Evolutionary conservation across 2,329 filamentous ascomycete species (phyloP), one percentile per base, ranked within the genome.

Genomic region (Trichoderma oligosporum): DNA sequence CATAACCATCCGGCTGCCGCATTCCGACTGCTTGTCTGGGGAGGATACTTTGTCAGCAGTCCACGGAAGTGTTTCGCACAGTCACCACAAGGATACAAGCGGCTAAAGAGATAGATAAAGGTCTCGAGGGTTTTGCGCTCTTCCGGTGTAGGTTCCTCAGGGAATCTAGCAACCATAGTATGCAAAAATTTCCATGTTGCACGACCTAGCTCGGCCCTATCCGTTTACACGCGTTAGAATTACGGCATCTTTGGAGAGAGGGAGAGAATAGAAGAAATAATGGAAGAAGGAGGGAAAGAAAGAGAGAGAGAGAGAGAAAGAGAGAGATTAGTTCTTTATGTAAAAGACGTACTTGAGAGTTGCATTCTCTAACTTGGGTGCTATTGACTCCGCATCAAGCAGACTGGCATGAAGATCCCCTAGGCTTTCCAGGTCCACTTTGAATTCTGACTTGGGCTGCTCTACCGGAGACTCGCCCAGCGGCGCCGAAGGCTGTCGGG

Each of bases 291-390:
- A 16, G 18, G 18, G 45, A 16, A 2, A 20, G 36, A 38, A 3
- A 16, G 8, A 38, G 16, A n/a, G n/a, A 20, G 31, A 14, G 31
- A 12, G 31, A 3, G 9, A 14, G 9, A 7, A 42, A 24, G 27
- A 7, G 39, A n/a, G n/a, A n/a, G n/a, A n/a, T n/a, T n/a, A n/a
- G n/a, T n/a, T 31, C 0, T 29, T 9, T 25, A 25, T 36, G 20
- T 11, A 33, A 27, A 48, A 38, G 33, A 67, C 78, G 48, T 76
- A 87, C 85, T 93, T 94, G 54, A 84, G 77, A 6, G 89, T 94
- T 60, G 87, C 88, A 73, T 94, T 94, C 67, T 89, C 89, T 53
- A 94, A 76, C 73, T 90, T 91, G 1, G 88, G 86, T 49, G 89
- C 89, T 66, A 91, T 93, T 3, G 85, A 86, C 56, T 83, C 83